Conservation (phyloP, 192 early-diverging fungal species). For the Coemansia sp. region DNA sequence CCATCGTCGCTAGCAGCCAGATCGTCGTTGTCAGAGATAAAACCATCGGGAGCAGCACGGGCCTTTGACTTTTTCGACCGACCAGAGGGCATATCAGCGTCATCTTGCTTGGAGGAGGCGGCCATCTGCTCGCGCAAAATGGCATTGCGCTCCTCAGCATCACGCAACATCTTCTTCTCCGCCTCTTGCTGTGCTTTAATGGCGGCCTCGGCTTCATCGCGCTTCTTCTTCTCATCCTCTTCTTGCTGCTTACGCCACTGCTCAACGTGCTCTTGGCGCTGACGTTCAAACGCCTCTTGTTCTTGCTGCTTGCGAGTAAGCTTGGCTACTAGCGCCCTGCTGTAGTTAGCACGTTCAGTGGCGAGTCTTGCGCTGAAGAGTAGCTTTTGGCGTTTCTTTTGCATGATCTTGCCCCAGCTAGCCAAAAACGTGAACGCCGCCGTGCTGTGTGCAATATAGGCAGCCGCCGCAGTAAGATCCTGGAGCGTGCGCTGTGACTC, state of each 20-base stretch:
- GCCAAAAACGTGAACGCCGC: conserved; percentile 34
- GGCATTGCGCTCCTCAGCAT: conserved; percentile 55
- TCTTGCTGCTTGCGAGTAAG: conserved; percentile 61
- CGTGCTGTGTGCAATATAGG: conserved; percentile 59
- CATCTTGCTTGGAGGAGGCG: conserved; percentile 14
- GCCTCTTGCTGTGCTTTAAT: conserved; percentile 12
- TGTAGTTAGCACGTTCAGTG: conserved; percentile 63
- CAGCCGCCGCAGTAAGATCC: conserved; percentile 62
- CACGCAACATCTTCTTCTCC: conserved; percentile 31
- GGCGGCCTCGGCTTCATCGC: conserved; percentile 35
- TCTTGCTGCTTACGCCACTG: conserved; percentile 61
- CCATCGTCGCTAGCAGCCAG: conserved; percentile 1
- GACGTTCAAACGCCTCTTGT: conserved; percentile 63
- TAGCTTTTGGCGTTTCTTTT: conserved; percentile 55
- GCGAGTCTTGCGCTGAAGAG: conserved; percentile 67
- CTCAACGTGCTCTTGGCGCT: conserved; percentile 56
- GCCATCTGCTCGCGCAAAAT: conserved; percentile 57
- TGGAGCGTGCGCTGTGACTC: conserved; percentile 62
- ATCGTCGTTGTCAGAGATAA: conserved; percentile 21
- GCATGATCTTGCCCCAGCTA: conserved; percentile 35
- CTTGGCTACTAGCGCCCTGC: conserved; percentile 62
- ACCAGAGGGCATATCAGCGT: not conserved
- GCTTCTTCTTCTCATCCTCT: conserved; percentile 50
- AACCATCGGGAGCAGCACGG: not conserved
- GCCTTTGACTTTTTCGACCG: conserved; percentile 1